Evolutionary conservation across 768 basidiomycete genomes (phyloP).

Genomic region (Dentipellis fragilis): DNA sequence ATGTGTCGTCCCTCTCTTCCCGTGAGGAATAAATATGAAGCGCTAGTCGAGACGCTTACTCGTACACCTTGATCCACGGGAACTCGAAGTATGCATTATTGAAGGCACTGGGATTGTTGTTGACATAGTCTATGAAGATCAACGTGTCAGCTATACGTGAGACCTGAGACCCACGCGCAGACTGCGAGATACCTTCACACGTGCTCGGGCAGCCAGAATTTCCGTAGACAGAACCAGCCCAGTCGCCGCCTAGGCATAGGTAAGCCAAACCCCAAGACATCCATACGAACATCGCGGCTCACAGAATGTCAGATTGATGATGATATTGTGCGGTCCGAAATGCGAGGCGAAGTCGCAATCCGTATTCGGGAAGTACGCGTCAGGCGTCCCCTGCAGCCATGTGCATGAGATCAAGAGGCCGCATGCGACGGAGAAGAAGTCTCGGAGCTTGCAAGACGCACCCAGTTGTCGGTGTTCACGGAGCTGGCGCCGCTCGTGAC

Average conservation of each 20-base stretch:
- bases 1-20: not conserved
- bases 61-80: conserved; percentile 2
- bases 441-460: conserved; percentile 9
- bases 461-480: conserved; percentile 47
- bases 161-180: not conserved
- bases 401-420: no score
- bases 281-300: conserved; percentile 15
- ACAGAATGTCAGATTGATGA: conserved; percentile 68
- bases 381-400: conserved; percentile 40
- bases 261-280: not conserved
- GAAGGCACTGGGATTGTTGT: conserved; percentile 2
- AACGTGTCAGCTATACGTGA: no score
- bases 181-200: conserved; percentile 3
- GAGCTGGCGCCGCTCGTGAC: conserved; percentile 28
- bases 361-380: conserved; percentile 51
- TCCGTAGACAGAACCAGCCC: conserved; percentile 7
- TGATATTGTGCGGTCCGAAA: conserved; percentile 49
- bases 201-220: conserved; percentile 7
- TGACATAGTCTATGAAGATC: not conserved
- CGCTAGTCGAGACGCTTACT: not conserved
- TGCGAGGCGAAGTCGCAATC: conserved; percentile 46
- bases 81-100: not conserved
- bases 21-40: not conserved
- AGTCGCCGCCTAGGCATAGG: conserved; percentile 7
- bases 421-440: not conserved